phyloP scores from a whole-genome alignment of 2,329 filamentous ascomycete species.

The Mariannaea sp. region DNA sequence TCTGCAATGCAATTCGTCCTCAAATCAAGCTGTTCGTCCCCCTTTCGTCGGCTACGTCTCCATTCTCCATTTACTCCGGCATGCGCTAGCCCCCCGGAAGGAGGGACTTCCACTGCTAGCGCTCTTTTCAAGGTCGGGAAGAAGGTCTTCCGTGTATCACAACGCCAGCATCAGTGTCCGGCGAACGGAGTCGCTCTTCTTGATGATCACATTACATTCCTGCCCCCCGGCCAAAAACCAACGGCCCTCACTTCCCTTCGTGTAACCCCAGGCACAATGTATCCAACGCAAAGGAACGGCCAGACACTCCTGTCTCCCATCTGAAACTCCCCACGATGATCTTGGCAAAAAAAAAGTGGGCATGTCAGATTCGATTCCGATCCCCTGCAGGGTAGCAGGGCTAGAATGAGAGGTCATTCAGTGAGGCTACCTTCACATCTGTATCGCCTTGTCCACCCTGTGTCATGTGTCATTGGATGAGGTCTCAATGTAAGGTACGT shows the following conservation, averaged over 20 bases:
- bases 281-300: background rate
- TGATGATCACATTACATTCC: conserved; percentile 18
- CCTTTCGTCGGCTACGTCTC: background rate
- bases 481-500: background rate
- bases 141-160: conserved; percentile 30
- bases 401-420: background rate
- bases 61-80: conserved; percentile 20
- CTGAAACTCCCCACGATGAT: too few relatives aligned
- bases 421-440: background rate
- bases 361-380: background rate
- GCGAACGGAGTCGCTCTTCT: conserved; percentile 12
- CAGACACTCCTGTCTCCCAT: too few relatives aligned
- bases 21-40: too few relatives aligned
- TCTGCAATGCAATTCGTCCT: too few relatives aligned
- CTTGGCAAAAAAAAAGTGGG: too few relatives aligned
- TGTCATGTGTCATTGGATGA: background rate
- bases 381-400: background rate
- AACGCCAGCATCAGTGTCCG: conserved; percentile 20
- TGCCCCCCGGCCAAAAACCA: background rate
- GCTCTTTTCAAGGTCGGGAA: conserved; percentile 31
- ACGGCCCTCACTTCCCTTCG: too few relatives aligned
- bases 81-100: conserved; percentile 32
- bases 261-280: background rate
- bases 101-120: conserved; percentile 35
- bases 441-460: background rate